Evolutionary conservation across 2,329 filamentous ascomycete species (phyloP).

Genomic region (Exserohilum turcica): DNA sequence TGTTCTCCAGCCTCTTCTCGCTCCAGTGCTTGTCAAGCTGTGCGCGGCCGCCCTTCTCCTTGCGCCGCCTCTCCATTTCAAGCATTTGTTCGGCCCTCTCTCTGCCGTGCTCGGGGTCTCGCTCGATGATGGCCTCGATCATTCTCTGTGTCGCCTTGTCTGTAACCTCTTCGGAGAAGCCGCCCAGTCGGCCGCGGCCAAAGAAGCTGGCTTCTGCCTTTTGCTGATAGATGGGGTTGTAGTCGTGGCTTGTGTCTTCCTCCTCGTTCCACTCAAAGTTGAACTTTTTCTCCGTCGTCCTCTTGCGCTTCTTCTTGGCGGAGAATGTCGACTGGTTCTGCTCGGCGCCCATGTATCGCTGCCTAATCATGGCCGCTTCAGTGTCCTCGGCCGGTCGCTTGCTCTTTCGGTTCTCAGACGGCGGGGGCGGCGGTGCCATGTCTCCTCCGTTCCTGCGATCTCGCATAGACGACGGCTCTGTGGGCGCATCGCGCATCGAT

Average conservation of each 20-base stretch:
- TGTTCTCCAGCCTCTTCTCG: conserved; percentile 87
- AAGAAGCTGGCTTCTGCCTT: conserved; percentile 71
- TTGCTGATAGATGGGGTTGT: conserved; percentile 79
- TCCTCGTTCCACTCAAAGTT: conserved; percentile 98
- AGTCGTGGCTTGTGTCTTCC: conserved; percentile 85
- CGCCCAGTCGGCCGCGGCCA: conserved; percentile 69
- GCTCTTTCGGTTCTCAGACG: conserved; percentile 37
- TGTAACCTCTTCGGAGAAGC: conserved; percentile 65
- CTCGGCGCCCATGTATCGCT: conserved; percentile 90
- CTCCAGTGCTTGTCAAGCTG: conserved; percentile 93
- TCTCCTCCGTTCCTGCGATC: conserved; percentile 49
- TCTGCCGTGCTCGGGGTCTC: conserved; percentile 75
- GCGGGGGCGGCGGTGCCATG: conserved; percentile 58
- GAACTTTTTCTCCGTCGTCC: conserved; percentile 95
- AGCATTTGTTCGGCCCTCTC: conserved; percentile 79
- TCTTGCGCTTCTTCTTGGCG: conserved; percentile 91
- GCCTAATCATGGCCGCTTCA: conserved; percentile 74
- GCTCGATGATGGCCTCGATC: conserved; percentile 72
- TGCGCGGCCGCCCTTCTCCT: conserved; percentile 72
- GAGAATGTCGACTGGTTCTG: conserved; percentile 87
- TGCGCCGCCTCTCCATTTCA: conserved; percentile 80
- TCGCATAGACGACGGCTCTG: conserved; percentile 73
- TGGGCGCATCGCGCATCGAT: conserved; percentile 67
- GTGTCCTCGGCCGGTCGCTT: conserved; percentile 60
- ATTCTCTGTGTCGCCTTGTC: conserved; percentile 61